These are phyloP conservation scores for Exophiala sp. DNA, from an alignment of 2,329 filamentous ascomycete species.

Conservation along the genomic window DNA sequence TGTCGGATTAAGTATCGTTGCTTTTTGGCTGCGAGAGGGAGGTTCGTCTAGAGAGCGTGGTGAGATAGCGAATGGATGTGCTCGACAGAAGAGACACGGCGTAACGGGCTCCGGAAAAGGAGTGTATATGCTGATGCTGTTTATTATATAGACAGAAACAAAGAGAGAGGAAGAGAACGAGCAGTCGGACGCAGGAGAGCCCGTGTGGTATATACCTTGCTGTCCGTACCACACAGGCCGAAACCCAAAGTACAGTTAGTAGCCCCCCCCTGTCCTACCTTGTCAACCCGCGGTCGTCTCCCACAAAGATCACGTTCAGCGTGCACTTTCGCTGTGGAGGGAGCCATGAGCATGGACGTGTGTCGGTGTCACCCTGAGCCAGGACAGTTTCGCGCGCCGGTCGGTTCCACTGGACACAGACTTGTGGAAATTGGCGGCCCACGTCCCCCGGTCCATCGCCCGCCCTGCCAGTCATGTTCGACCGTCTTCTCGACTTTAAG, in stretches of 20 bases:
- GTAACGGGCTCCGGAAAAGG: too few relatives aligned
- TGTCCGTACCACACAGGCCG: too few relatives aligned
- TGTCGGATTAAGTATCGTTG: too few relatives aligned
- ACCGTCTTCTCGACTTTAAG: not conserved
- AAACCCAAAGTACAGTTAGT: too few relatives aligned
- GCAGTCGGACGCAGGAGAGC: too few relatives aligned
- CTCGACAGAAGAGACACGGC: not conserved
- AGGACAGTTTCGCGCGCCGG: conserved; percentile 17
- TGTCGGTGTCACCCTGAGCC: conserved; percentile 2
- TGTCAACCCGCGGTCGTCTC: not conserved
- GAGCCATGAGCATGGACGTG: not conserved
- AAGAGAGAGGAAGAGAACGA: too few relatives aligned
- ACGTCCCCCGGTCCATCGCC: not conserved
- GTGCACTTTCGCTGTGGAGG: not conserved
- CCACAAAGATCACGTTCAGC: not conserved
- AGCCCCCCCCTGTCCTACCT: too few relatives aligned
- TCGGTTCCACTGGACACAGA: conserved; percentile 16
- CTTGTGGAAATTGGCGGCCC: conserved; percentile 14
- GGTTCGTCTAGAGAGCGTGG: not conserved
- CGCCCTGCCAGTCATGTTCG: not conserved
- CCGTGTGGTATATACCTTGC: too few relatives aligned
- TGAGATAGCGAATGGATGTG: conserved; percentile 12
- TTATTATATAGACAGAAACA: too few relatives aligned
- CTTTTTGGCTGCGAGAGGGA: too few relatives aligned
- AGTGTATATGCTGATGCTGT: too few relatives aligned